phyloP scores from a whole-genome alignment of 1,284 basidiomycete species.

The Irpex rosettiformis region DNA sequence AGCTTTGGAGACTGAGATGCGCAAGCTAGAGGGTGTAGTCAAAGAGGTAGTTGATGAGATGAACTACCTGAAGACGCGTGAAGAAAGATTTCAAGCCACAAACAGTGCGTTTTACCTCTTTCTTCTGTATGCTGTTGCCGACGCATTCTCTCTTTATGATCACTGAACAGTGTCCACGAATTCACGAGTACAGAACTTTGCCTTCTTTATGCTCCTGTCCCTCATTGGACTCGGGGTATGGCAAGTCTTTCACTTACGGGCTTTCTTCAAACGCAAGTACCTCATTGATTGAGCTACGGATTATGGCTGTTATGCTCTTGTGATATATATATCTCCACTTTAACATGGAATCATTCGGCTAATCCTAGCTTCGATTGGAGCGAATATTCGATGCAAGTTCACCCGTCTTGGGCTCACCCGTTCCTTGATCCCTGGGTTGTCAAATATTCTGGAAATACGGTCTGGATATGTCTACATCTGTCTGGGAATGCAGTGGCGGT shows the following conservation, averaged over 20 bases:
- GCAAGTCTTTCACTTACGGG: slow-evolving; percentile 92
- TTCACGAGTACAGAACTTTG: slow-evolving; percentile 88
- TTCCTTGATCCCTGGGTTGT: too few species aligned
- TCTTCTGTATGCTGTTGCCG: not conserved
- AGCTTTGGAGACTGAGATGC: slow-evolving; percentile 96
- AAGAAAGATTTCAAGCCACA: slow-evolving; percentile 87
- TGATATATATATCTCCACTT: slow-evolving; percentile 3
- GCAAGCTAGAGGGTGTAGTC: slow-evolving; percentile 92
- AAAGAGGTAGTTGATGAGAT: slow-evolving; percentile 96
- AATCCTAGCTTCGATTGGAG: not conserved
- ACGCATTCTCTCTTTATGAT: slow-evolving; percentile 5
- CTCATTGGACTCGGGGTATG: slow-evolving; percentile 85
- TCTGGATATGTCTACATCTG: too few species aligned
- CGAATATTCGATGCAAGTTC: too few species aligned
- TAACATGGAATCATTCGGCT: not conserved
- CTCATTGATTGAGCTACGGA: slow-evolving; percentile 75
- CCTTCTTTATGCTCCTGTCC: slow-evolving; percentile 81
- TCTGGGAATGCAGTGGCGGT: too few species aligned
- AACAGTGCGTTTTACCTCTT: slow-evolving; percentile 64
- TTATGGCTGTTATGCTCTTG: not conserved
- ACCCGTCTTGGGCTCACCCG: too few species aligned
- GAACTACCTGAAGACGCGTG: slow-evolving; percentile 87
- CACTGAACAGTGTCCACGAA: slow-evolving; percentile 98
- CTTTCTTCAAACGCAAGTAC: slow-evolving; percentile 97
- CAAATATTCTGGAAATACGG: too few species aligned